phyloP scores from a whole-genome alignment of 768 basidiomycete species.

The Pleurotus tuoliensis region DNA sequence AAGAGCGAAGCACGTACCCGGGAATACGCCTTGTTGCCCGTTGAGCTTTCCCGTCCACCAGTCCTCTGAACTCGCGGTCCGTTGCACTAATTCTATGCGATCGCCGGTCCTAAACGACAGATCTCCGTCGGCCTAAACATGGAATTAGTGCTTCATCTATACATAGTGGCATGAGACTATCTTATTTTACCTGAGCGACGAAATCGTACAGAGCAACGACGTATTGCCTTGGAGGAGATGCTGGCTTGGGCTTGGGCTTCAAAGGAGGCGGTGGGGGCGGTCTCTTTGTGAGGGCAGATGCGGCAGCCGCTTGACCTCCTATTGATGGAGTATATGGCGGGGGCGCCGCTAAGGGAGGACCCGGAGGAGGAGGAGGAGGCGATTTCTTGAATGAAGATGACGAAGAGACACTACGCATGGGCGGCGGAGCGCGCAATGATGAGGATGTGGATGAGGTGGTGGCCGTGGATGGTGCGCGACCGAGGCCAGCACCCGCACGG shows the following conservation, averaged over 20 bases:
- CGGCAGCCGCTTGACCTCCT: conserved; percentile 24
- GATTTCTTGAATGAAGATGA: conserved; percentile 40
- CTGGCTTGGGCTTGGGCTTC: conserved; percentile 78
- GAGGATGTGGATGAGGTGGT: conserved; percentile 16
- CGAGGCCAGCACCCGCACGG: conserved; percentile 29
- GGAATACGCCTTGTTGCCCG: conserved; percentile 85
- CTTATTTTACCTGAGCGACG: conserved; percentile 69
- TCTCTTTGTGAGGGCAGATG: conserved; percentile 52
- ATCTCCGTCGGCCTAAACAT: conserved; percentile 78
- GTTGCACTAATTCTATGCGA: conserved; percentile 84
- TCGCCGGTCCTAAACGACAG: conserved; percentile 88
- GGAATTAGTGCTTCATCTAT: background rate
- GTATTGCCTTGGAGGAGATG: conserved; percentile 58
- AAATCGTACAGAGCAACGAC: conserved; percentile 96
- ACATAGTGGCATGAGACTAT: background rate
- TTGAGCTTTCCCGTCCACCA: conserved; percentile 96
- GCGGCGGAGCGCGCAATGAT: conserved; percentile 29
- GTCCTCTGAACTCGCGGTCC: conserved; percentile 79
- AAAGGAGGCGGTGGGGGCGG: conserved; percentile 89
- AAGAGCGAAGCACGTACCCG: conserved; percentile 43
- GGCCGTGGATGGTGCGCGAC: conserved; percentile 31
- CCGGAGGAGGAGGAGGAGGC: conserved; percentile 54
- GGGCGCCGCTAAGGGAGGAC: conserved; percentile 28
- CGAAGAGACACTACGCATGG: conserved; percentile 40
- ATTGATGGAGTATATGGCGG: conserved; percentile 29